Percentiles rank a stretch among this genome's conserved stretches.
These are phyloP conservation scores for thale cress (Arabidopsis thaliana) DNA, from an alignment of 345 rosid species.

Conservation along the genomic window TAIR10.1 NC_003070.9:12154501-12155000, in stretches of 20 bases:
- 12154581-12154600: neutral
- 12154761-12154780: slow-evolving; percentile 11
- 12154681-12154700: slow-evolving; percentile 6
- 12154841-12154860: slow-evolving; percentile 9
- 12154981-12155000: too few relatives aligned
- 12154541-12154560: slow-evolving; percentile 63
- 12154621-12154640: slow-evolving; percentile 62
- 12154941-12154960: too few relatives aligned
- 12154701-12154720: slow-evolving; percentile 22
- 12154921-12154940: neutral
- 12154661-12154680: slow-evolving; percentile 55
- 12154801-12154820: neutral
- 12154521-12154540: slow-evolving; percentile 56
- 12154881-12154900: neutral
- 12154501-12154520: slow-evolving; percentile 61
- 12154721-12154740: neutral
- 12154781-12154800: slow-evolving; percentile 17
- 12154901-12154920: neutral
- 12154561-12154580: neutral
- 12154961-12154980: too few relatives aligned
- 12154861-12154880: slow-evolving; percentile 3
- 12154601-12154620: slow-evolving; percentile 33
- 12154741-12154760: slow-evolving; percentile 10
- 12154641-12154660: slow-evolving; percentile 64
- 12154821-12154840: neutral